Evolutionary conservation across 2,329 filamentous ascomycete genomes (phyloP).

Genomic region (Penicillium vulpinum): DNA sequence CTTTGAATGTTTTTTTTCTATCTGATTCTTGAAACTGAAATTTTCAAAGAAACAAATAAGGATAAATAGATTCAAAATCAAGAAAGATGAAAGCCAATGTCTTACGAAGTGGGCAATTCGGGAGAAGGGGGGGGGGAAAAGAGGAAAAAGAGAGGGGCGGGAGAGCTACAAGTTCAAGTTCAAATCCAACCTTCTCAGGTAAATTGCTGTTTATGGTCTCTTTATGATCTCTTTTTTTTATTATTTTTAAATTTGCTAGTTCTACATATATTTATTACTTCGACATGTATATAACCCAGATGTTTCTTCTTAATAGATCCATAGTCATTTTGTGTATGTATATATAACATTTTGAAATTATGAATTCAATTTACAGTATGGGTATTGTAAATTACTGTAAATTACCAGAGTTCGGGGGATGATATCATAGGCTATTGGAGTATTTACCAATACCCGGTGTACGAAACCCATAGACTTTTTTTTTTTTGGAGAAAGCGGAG

Average conservation of each 20-base stretch:
- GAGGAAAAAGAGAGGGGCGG: slow-evolving; percentile 22
- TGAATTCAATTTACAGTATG: neutral
- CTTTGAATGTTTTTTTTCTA: neutral
- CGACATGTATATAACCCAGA: neutral
- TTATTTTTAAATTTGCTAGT: neutral
- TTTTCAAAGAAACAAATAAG: neutral
- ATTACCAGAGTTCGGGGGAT: slow-evolving; percentile 4
- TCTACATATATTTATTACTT: neutral
- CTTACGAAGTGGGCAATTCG: slow-evolving; percentile 12
- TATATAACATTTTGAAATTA: no score
- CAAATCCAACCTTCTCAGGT: slow-evolving; percentile 2
- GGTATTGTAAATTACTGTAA: slow-evolving; percentile 6
- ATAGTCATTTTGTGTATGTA: no score
- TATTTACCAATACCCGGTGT: slow-evolving; percentile 9
- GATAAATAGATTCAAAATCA: neutral
- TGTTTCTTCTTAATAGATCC: no score
- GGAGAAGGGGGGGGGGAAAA: slow-evolving; percentile 14
- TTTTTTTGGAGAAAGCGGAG: slow-evolving; percentile 11
- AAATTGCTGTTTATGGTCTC: neutral
- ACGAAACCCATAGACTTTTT: neutral
- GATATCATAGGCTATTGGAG: slow-evolving; percentile 11
- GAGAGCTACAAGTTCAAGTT: slow-evolving; percentile 13
- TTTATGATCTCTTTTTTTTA: neutral
- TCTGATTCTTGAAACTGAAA: neutral
- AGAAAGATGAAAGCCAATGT: slow-evolving; percentile 10